Conservation (phyloP, 2,329 filamentous ascomycete genomes). For the Colletotrichum orbiculare region DNA sequence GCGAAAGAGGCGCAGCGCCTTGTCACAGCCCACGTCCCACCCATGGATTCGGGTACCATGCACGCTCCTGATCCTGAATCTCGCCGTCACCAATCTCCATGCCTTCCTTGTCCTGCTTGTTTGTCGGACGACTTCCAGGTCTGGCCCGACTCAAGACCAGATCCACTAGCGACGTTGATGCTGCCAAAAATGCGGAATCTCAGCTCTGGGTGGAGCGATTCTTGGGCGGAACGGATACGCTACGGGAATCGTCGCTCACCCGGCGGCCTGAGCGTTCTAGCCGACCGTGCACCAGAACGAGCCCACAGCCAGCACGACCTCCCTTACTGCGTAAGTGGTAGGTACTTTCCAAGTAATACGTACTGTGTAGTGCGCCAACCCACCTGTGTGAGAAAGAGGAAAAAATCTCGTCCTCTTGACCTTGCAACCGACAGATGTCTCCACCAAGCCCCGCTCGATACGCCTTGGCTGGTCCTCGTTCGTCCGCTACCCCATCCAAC, state of each 20-base stretch:
- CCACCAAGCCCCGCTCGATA: neutral
- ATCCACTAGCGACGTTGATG: neutral
- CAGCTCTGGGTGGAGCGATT: conserved; percentile 5
- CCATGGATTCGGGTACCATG: no score
- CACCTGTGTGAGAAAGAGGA: neutral
- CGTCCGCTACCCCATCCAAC: conserved; percentile 11
- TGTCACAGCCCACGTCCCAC: no score
- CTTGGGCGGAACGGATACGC: conserved; percentile 16
- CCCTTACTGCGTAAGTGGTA: conserved; percentile 12
- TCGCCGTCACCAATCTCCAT: no score
- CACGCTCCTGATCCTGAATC: no score
- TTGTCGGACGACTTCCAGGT: no score
- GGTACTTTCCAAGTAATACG: neutral
- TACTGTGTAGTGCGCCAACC: neutral
- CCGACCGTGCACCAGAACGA: conserved; percentile 7
- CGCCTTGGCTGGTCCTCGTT: conserved; percentile 4
- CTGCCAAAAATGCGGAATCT: neutral
- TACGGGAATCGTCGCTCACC: conserved; percentile 35
- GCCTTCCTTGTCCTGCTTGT: no score
- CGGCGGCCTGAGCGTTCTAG: conserved; percentile 31
- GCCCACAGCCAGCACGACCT: conserved; percentile 32
- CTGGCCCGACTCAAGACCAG: no score
- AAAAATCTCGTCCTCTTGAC: conserved; percentile 1
- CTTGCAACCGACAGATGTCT: neutral
- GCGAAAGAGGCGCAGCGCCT: no score